These are phyloP conservation scores for Argentina anserina DNA, from an alignment of 306 rosid genomes.

Conservation along the genomic window DNA sequence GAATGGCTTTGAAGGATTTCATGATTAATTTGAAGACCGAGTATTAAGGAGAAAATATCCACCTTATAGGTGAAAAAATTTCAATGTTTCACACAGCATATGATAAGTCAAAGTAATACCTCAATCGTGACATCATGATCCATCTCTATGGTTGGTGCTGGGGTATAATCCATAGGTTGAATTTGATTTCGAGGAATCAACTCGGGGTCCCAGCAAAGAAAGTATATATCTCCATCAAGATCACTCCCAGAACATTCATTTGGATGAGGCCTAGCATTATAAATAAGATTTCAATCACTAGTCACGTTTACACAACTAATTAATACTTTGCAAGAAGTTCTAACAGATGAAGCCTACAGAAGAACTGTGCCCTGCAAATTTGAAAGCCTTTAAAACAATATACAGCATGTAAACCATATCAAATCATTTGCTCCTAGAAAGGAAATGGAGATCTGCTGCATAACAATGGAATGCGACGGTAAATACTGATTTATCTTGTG, in stretches of 20 bases:
- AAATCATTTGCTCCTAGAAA: background rate
- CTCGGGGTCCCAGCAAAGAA: constrained; percentile 71
- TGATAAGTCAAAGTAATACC: constrained; percentile 37
- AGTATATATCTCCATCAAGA: constrained; percentile 77
- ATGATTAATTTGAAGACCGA: background rate
- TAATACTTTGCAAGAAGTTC: background rate
- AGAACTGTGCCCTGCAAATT: background rate
- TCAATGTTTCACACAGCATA: too few species aligned
- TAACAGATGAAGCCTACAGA: background rate
- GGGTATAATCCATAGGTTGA: constrained; percentile 65
- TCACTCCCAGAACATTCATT: constrained; percentile 92
- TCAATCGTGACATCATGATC: constrained; percentile 62
- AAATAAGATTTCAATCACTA: constrained; percentile 19
- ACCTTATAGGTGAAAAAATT: background rate
- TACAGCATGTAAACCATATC: background rate
- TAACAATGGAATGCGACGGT: background rate
- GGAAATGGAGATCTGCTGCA: background rate
- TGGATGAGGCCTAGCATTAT: constrained; percentile 66
- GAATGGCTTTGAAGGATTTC: background rate
- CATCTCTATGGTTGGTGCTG: constrained; percentile 31
- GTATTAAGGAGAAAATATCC: background rate
- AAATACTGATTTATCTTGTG: background rate
- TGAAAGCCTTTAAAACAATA: background rate
- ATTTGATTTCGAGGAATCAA: constrained; percentile 37
- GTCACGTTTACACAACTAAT: background rate